phyloP scores from a whole-genome alignment of 129 eudicot species.

The Chrysanthemum lavandulifolium region DNA sequence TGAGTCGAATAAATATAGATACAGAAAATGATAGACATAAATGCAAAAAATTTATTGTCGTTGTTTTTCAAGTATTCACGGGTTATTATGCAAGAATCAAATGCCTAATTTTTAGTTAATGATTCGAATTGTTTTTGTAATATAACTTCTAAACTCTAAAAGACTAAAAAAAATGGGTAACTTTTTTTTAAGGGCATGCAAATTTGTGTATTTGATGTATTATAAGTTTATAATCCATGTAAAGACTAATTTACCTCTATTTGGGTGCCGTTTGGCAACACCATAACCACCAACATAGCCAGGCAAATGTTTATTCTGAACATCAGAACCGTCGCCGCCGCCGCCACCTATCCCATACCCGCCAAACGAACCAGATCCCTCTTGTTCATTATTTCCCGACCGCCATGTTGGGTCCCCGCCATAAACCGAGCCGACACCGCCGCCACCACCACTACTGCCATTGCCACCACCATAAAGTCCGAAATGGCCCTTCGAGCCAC shows the following conservation, averaged over 20 bases:
- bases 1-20: neutral
- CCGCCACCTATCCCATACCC: constrained; percentile 57
- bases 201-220: neutral
- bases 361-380: constrained; percentile 56
- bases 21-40: neutral
- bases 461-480: constrained; percentile 49
- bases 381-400: constrained; percentile 46
- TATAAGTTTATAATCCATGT: neutral
- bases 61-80: too few relatives aligned
- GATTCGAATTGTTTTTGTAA: too few relatives aligned
- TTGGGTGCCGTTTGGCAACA: constrained; percentile 49
- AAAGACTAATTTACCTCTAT: constrained; percentile 36
- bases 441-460: constrained; percentile 35
- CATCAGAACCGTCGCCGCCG: constrained; percentile 38
- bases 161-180: too few relatives aligned
- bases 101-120: too few relatives aligned
- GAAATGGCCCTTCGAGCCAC: constrained; percentile 59
- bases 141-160: too few relatives aligned
- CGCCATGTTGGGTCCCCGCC: constrained; percentile 69
- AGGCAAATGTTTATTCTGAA: constrained; percentile 41
- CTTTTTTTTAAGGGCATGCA: neutral
- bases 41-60: too few relatives aligned
- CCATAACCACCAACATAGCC: constrained; percentile 59
- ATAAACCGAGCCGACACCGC: constrained; percentile 47
- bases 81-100: too few relatives aligned